A percentile compares a stretch with the other conserved stretches of the same genome.
phyloP scores from a whole-genome alignment of 1,284 basidiomycete species.

The Phlebopus sp. region DNA sequence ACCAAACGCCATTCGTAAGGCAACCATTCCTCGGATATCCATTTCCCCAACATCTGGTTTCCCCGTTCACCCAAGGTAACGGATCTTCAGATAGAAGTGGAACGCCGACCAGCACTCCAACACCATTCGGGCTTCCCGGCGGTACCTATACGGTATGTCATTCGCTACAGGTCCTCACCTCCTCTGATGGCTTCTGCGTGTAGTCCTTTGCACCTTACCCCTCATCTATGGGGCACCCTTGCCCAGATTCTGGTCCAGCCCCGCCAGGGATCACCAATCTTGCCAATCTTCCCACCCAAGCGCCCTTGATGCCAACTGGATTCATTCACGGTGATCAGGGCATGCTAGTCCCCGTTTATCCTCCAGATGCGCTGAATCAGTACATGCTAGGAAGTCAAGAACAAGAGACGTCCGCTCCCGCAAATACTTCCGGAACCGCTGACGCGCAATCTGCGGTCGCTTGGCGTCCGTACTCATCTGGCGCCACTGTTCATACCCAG shows the following conservation, averaged over 20 bases:
- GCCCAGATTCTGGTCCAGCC: conserved; percentile 24
- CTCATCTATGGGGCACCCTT: conserved; percentile 31
- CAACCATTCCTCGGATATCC: conserved; percentile 46
- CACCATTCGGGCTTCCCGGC: conserved; percentile 35
- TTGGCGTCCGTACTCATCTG: conserved; percentile 29
- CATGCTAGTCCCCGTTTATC: conserved; percentile 66
- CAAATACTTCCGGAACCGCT: conserved; percentile 14
- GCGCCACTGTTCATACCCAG: conserved; percentile 22
- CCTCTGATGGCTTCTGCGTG: conserved; percentile 9
- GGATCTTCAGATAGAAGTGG: conserved; percentile 38
- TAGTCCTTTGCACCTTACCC: conserved; percentile 48
- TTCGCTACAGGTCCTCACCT: not conserved
- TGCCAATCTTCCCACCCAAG: conserved; percentile 38
- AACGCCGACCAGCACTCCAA: conserved; percentile 26
- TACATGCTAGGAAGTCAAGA: conserved; percentile 44
- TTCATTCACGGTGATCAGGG: conserved; percentile 74
- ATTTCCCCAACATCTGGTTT: conserved; percentile 24
- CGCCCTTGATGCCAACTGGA: conserved; percentile 62
- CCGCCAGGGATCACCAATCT: conserved; percentile 24
- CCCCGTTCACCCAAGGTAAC: conserved; percentile 33
- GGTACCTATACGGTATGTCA: conserved; percentile 45
- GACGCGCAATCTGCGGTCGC: conserved; percentile 23
- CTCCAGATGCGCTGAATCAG: conserved; percentile 60
- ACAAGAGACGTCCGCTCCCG: conserved; percentile 15
- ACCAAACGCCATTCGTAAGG: conserved; percentile 48